A percentile compares a stretch with the other conserved stretches of the same genome.
These are phyloP conservation scores for Paramarasmius palmivorus DNA, from an alignment of 1,284 basidiomycete genomes.

Conservation along the genomic window DNA sequence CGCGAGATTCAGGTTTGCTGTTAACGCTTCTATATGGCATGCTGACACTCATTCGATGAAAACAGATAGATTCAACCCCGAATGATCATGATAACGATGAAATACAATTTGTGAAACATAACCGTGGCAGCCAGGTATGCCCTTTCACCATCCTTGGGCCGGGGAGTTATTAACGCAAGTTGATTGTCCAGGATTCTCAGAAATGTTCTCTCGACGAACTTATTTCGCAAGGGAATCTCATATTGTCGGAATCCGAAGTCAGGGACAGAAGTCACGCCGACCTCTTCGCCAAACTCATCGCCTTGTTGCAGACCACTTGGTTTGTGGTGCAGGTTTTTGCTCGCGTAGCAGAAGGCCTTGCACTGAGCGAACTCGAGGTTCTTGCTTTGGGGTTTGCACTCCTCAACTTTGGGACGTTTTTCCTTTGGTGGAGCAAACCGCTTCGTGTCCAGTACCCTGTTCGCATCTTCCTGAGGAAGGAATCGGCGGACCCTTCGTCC, in stretches of 20 bases:
- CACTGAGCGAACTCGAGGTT: background rate
- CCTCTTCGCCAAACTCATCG: background rate
- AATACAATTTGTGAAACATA: too few relatives aligned
- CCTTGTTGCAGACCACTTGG: background rate
- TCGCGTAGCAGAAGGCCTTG: background rate
- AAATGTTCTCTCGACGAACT: background rate
- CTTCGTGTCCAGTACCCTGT: background rate
- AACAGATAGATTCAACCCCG: background rate
- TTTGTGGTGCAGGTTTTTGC: background rate
- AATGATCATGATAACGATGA: too few relatives aligned
- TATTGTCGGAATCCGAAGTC: background rate
- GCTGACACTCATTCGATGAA: background rate
- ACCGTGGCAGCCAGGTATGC: too few relatives aligned
- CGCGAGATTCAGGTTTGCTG: too few relatives aligned
- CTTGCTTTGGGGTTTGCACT: background rate
- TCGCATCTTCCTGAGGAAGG: too few relatives aligned
- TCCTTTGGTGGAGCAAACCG: conserved; percentile 1
- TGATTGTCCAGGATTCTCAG: background rate
- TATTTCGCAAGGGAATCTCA: background rate
- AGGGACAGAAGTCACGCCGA: background rate
- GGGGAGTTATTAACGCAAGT: too few relatives aligned
- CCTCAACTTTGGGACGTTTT: background rate
- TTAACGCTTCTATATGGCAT: too few relatives aligned
- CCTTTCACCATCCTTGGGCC: too few relatives aligned
- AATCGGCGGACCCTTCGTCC: too few relatives aligned